Evolutionary conservation across 148 eudicot species (phyloP).

Genomic region (Rhododendron henanense): DNA sequence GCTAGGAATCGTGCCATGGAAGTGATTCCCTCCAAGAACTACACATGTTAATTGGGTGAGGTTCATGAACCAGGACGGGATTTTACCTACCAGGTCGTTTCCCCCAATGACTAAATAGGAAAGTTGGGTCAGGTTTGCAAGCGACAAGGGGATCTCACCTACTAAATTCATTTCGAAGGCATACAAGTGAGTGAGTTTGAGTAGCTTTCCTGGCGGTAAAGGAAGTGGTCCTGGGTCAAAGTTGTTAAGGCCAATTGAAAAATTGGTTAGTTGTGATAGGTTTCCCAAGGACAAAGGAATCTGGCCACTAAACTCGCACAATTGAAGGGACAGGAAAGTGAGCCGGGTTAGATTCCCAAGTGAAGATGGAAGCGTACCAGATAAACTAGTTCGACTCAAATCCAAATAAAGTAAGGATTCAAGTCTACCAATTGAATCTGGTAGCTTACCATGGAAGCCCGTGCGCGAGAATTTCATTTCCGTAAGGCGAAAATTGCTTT

Average conservation of each 20-base stretch:
- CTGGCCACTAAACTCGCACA: background rate
- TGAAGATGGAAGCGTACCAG: slow-evolving; percentile 18
- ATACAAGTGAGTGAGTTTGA: background rate
- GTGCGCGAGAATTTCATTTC: background rate
- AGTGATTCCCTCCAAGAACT: slow-evolving; percentile 1
- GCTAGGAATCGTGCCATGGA: slow-evolving; percentile 8
- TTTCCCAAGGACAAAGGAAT: background rate
- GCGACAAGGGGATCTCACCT: slow-evolving; percentile 18
- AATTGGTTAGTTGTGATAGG: background rate
- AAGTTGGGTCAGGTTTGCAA: slow-evolving; percentile 20
- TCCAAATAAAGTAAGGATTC: background rate
- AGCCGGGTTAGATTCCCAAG: slow-evolving; percentile 14
- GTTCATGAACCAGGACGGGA: slow-evolving; percentile 16
- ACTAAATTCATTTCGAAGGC: background rate
- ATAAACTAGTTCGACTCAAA: background rate
- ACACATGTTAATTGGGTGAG: background rate
- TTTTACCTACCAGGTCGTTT: slow-evolving; percentile 15
- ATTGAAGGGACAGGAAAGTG: background rate
- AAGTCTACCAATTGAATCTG: slow-evolving; percentile 18
- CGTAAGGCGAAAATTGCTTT: background rate
- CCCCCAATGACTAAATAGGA: background rate
- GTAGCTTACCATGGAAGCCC: background rate
- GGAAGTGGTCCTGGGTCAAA: background rate
- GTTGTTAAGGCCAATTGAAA: background rate
- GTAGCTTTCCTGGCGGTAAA: background rate